phyloP scores from a whole-genome alignment of 495 filamentous ascomycete genomes.

The Astrocystis sublimbata region DNA sequence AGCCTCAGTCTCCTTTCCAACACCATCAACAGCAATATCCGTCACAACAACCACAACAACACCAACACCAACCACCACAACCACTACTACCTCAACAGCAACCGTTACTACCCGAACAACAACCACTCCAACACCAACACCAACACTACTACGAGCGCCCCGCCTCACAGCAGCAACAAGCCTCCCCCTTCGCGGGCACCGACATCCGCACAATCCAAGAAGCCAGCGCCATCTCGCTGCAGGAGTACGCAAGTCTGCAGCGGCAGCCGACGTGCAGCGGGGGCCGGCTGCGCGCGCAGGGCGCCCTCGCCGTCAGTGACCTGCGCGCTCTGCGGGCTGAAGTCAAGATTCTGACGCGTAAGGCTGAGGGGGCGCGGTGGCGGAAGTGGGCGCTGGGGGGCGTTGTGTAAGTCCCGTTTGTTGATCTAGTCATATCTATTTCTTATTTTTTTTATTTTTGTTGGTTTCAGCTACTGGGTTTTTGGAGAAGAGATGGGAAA shows the following conservation, averaged over 20 bases:
- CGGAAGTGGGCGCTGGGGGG: slow-evolving; percentile 44
- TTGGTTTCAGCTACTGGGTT: too few relatives aligned
- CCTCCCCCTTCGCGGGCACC: slow-evolving; percentile 3
- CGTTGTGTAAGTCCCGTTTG: slow-evolving; percentile 34
- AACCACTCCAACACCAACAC: background rate
- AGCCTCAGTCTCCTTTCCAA: background rate
- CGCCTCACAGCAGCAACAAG: too few relatives aligned
- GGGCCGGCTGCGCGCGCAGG: slow-evolving; percentile 37
- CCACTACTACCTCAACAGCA: background rate
- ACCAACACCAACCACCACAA: background rate
- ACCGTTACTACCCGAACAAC: background rate
- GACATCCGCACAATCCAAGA: slow-evolving; percentile 24
- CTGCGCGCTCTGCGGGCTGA: slow-evolving; percentile 33
- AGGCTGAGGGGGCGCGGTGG: slow-evolving; percentile 43
- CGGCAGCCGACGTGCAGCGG: slow-evolving; percentile 23
- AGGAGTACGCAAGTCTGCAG: slow-evolving; percentile 39
- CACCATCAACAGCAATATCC: background rate
- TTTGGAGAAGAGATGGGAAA: too few relatives aligned
- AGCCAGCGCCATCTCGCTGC: slow-evolving; percentile 34
- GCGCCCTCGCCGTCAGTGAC: slow-evolving; percentile 35
- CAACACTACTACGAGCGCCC: too few relatives aligned
- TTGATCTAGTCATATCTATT: background rate
- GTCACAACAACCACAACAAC: too few relatives aligned
- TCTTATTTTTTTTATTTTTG: background rate
- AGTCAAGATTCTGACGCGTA: slow-evolving; percentile 33